These are phyloP conservation scores for Cunninghamia lanceolata DNA, from an alignment of 75 land plant species.

Conservation along the genomic window DNA sequence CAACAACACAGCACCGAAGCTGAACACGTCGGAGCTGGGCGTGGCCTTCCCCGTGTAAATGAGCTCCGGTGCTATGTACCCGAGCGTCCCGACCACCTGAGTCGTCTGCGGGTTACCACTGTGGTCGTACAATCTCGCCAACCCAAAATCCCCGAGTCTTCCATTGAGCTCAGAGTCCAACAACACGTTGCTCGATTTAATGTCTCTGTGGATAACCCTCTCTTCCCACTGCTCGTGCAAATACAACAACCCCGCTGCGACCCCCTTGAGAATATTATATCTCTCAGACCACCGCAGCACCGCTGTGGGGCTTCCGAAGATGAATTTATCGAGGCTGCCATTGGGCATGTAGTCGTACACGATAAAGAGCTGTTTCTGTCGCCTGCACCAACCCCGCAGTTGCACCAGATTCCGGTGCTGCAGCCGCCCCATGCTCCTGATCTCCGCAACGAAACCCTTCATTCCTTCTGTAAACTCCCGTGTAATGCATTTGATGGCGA, in stretches of 20 bases:
- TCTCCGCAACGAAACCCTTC: constrained; percentile 63
- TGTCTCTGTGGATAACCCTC: constrained; percentile 24
- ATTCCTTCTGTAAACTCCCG: constrained; percentile 39
- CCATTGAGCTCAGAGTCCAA: constrained; percentile 31
- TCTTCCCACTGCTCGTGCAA: constrained; percentile 25
- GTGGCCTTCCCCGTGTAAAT: constrained; percentile 33
- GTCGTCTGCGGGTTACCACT: constrained; percentile 21
- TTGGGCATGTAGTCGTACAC: constrained; percentile 56
- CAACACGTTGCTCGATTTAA: constrained; percentile 36
- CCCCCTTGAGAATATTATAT: constrained; percentile 40
- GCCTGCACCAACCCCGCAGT: constrained; percentile 59
- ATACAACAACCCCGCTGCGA: constrained; percentile 37
- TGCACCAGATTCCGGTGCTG: constrained; percentile 66
- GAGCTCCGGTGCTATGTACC: constrained; percentile 42
- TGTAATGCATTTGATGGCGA: constrained; percentile 44
- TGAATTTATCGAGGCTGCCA: constrained; percentile 49
- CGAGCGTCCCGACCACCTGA: constrained; percentile 28
- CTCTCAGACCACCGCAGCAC: constrained; percentile 36
- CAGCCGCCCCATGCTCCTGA: constrained; percentile 47
- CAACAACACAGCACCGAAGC: constrained; percentile 15
- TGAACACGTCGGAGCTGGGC: constrained; percentile 27
- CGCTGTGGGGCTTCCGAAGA: constrained; percentile 17
- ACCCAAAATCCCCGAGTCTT: constrained; percentile 31
- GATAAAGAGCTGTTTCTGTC: constrained; percentile 27
- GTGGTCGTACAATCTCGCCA: constrained; percentile 29